A percentile compares a stretch with the other conserved stretches of the same genome.
phyloP scores from a whole-genome alignment of 768 basidiomycete species.

The Calvatia gigantea region DNA sequence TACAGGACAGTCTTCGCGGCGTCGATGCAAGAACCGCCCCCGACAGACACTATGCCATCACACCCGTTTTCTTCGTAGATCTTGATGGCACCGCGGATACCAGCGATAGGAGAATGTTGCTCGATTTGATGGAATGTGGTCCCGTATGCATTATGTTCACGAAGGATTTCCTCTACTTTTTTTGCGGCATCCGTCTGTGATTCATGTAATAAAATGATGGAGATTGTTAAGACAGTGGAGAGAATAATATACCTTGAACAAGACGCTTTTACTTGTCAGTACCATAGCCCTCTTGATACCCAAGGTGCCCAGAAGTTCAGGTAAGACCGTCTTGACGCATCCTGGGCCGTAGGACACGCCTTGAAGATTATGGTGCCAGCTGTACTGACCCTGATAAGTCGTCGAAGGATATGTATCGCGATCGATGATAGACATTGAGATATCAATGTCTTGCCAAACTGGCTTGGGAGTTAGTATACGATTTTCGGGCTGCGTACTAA shows the following conservation, averaged over 20 bases:
- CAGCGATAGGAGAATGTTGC: conserved; percentile 67
- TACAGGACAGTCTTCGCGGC: conserved; percentile 72
- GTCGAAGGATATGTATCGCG: conserved; percentile 17
- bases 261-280: conserved; percentile 55
- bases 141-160: conserved; percentile 54
- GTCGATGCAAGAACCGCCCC: conserved; percentile 81
- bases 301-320: conserved; percentile 51
- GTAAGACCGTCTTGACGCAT: conserved; percentile 56
- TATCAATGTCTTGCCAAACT: background rate
- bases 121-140: conserved; percentile 73
- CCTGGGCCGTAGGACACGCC: conserved; percentile 74
- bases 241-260: conserved; percentile 1
- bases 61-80: conserved; percentile 53
- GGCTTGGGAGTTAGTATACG: background rate
- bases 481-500: background rate
- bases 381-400: conserved; percentile 53
- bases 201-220: background rate
- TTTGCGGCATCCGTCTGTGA: conserved; percentile 60
- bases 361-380: conserved; percentile 65
- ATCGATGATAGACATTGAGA: conserved; percentile 27
- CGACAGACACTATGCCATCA: conserved; percentile 69
- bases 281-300: conserved; percentile 63
- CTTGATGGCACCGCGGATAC: conserved; percentile 54
- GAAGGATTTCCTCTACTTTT: conserved; percentile 53
- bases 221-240: background rate